A percentile compares a stretch with the other conserved stretches of the same genome.
Conservation (phyloP, 2,329 filamentous ascomycete species). For the Cytospora paraplurivora region DNA sequence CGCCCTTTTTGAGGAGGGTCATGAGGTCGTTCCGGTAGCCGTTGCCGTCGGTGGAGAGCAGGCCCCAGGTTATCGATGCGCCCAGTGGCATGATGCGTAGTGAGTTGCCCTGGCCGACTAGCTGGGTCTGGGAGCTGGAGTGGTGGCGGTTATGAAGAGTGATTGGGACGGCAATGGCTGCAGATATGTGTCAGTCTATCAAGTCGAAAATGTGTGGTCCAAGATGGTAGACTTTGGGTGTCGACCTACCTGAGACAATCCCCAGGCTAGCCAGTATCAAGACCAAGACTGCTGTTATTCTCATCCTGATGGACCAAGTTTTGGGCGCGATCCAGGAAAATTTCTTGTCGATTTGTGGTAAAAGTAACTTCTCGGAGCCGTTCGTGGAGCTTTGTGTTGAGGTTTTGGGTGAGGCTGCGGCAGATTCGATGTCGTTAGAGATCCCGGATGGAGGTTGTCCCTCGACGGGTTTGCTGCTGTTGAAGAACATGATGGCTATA, state of each 20-base stretch:
- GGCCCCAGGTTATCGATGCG: slow-evolving; percentile 46
- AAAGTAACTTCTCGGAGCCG: background rate
- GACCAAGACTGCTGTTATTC: slow-evolving; percentile 11
- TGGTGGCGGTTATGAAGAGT: background rate
- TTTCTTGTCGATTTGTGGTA: background rate
- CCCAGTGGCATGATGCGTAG: slow-evolving; percentile 49
- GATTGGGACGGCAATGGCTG: slow-evolving; percentile 26
- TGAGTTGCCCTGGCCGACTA: slow-evolving; percentile 33
- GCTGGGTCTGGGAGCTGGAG: slow-evolving; percentile 10
- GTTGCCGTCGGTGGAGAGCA: slow-evolving; percentile 41
- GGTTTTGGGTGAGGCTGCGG: background rate
- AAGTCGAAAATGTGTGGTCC: background rate
- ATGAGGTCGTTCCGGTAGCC: slow-evolving; percentile 43
- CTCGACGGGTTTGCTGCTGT: background rate
- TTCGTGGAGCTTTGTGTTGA: slow-evolving; percentile 11
- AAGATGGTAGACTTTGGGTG: background rate
- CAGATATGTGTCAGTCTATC: background rate
- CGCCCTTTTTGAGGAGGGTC: slow-evolving; percentile 37
- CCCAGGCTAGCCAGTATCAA: slow-evolving; percentile 15
- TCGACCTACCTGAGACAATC: slow-evolving; percentile 22
- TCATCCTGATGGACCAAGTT: slow-evolving; percentile 26
- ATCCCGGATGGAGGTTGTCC: background rate
- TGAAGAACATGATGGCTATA: no score
- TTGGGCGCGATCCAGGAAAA: slow-evolving; percentile 16
- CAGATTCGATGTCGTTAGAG: background rate